Conservation (phyloP, 805 yeast species). For the Cyberlindnera sargentensis region DNA sequence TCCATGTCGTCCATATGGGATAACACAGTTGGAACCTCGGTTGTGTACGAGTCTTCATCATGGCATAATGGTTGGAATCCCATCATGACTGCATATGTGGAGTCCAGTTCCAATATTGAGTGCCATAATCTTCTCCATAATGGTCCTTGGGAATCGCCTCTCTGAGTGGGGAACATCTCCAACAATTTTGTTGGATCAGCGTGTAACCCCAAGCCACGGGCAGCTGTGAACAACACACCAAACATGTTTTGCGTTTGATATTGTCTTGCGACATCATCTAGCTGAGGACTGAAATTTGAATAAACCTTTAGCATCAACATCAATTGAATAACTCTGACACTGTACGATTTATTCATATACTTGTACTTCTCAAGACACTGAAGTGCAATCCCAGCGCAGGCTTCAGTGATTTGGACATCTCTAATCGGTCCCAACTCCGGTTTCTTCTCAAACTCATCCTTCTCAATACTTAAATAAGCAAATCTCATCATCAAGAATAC, state of each 20-base stretch:
- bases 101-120: conserved; percentile 20
- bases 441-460: conserved; percentile 9
- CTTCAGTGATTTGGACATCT: conserved; percentile 7
- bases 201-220: conserved; percentile 46
- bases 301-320: conserved; percentile 42
- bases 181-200: conserved; percentile 40
- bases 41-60: conserved; percentile 17
- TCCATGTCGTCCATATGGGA: conserved; percentile 32
- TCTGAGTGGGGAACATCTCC: conserved; percentile 4
- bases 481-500: conserved; percentile 18
- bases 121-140: conserved; percentile 24
- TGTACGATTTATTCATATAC: conserved; percentile 36
- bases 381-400: conserved; percentile 8
- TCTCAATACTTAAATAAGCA: conserved; percentile 14
- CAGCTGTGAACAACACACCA: conserved; percentile 47
- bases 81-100: conserved; percentile 6
- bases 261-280: conserved; percentile 48
- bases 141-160: conserved; percentile 9
- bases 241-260: conserved; percentile 41
- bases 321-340: conserved; percentile 44
- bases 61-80: conserved; percentile 15
- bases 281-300: conserved; percentile 44
- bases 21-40: conserved; percentile 26
- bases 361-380: conserved; percentile 47
- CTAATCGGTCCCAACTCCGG: conserved; percentile 7